Percentiles rank a stretch among this genome's conserved stretches.
Evolutionary conservation across 768 basidiomycete species (phyloP).

Genomic region (Hirschioporus abietinus): DNA sequence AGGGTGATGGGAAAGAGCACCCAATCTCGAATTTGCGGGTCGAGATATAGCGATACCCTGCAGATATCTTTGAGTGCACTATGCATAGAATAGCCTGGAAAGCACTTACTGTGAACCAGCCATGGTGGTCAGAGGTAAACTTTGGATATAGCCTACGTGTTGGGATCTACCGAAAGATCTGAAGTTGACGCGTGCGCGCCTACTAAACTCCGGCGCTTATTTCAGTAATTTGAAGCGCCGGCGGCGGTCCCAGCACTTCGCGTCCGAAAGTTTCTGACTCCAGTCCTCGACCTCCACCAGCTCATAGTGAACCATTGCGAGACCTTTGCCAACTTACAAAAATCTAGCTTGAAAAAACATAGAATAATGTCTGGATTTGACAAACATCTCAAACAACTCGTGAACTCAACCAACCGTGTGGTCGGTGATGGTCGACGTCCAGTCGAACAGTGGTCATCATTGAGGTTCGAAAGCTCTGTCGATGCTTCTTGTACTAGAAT

Average conservation of each 20-base stretch:
- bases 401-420: neutral
- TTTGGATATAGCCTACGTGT: neutral
- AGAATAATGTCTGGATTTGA: neutral
- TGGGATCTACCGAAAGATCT: neutral
- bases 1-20: conserved; percentile 94
- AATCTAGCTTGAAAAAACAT: neutral
- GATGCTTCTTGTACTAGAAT: neutral
- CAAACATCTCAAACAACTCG: neutral
- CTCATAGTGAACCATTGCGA: neutral
- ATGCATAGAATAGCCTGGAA: conserved; percentile 2
- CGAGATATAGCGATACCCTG: conserved; percentile 64
- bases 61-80: neutral
- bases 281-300: neutral
- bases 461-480: neutral
- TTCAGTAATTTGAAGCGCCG: neutral
- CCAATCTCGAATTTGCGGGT: conserved; percentile 94
- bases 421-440: neutral
- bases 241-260: neutral
- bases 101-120: conserved; percentile 11
- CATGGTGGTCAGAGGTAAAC: conserved; percentile 8
- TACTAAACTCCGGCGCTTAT: neutral
- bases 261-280: neutral
- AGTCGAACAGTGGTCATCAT: neutral
- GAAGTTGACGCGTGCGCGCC: neutral
- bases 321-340: neutral